Evolutionary conservation across 495 filamentous ascomycete genomes (phyloP).

Genomic region (Entonaema liquescens): DNA sequence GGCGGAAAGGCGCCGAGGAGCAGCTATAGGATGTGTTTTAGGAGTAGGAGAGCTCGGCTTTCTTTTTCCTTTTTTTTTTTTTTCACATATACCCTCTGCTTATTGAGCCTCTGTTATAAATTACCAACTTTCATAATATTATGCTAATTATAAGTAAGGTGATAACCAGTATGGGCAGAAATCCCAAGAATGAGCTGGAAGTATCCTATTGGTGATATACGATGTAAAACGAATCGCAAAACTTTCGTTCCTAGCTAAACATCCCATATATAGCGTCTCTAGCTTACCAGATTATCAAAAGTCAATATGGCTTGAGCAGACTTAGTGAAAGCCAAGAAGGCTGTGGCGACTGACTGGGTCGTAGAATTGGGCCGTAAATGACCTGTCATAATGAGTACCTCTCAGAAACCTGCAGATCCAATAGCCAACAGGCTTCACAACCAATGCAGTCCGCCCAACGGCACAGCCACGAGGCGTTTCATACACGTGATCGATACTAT

Average conservation of each 20-base stretch:
- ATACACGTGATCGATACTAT: neutral
- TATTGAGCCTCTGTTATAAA: neutral
- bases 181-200: neutral
- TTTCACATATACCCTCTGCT: neutral
- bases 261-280: neutral
- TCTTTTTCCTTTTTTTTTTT: no score
- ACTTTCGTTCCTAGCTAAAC: neutral
- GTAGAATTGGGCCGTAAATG: neutral
- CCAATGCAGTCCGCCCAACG: neutral
- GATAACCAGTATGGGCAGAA: neutral
- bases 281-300: neutral
- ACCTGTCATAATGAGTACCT: neutral
- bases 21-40: no score
- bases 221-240: neutral
- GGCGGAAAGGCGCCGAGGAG: no score
- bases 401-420: neutral
- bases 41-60: no score
- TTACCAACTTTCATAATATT: neutral
- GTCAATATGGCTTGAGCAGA: no score
- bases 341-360: no score
- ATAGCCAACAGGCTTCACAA: neutral
- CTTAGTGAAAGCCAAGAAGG: no score
- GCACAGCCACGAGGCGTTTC: neutral
- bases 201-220: neutral
- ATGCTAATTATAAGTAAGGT: no score